Evolutionary conservation across 2,329 filamentous ascomycete genomes (phyloP).

Genomic region (Phialophora tarda): DNA sequence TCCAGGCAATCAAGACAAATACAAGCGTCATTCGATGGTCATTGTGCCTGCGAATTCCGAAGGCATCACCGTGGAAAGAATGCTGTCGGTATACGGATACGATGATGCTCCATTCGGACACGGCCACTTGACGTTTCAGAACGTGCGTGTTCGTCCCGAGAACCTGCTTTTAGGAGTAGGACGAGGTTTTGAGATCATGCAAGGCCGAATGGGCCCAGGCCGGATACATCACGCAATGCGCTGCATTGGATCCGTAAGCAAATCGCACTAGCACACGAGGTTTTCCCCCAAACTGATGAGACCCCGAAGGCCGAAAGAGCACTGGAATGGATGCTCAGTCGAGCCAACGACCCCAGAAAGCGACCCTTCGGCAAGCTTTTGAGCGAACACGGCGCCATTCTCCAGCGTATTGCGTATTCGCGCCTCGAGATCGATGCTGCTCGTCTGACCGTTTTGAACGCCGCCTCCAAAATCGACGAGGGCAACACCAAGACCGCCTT

Average conservation of each 20-base stretch:
- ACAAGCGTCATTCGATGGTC: constrained; percentile 91
- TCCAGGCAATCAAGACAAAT: constrained; percentile 72
- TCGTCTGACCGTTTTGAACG: constrained; percentile 87
- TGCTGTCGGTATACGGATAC: constrained; percentile 92
- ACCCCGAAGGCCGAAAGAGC: constrained; percentile 69
- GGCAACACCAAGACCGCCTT: constrained; percentile 85
- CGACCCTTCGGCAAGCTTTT: constrained; percentile 89
- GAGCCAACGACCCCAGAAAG: constrained; percentile 90
- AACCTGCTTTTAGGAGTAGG: constrained; percentile 93
- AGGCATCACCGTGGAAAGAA: constrained; percentile 87
- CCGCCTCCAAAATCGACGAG: constrained; percentile 91
- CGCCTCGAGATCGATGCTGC: constrained; percentile 93
- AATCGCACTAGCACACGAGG: too few relatives aligned
- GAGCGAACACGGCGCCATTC: constrained; percentile 86
- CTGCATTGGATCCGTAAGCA: constrained; percentile 74
- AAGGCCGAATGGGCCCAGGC: constrained; percentile 91
- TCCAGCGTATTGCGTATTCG: constrained; percentile 91
- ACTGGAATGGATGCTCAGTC: constrained; percentile 91
- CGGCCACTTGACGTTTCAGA: constrained; percentile 85
- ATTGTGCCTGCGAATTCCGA: constrained; percentile 80
- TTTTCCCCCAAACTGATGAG: too few relatives aligned
- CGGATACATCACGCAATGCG: constrained; percentile 99
- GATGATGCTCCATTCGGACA: constrained; percentile 98
- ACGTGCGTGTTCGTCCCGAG: constrained; percentile 80
- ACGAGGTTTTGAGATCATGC: constrained; percentile 96